Base-by-base conservation (phyloP, 164 flowering plant genomes). In the Magnolia changhungtana region DNA sequence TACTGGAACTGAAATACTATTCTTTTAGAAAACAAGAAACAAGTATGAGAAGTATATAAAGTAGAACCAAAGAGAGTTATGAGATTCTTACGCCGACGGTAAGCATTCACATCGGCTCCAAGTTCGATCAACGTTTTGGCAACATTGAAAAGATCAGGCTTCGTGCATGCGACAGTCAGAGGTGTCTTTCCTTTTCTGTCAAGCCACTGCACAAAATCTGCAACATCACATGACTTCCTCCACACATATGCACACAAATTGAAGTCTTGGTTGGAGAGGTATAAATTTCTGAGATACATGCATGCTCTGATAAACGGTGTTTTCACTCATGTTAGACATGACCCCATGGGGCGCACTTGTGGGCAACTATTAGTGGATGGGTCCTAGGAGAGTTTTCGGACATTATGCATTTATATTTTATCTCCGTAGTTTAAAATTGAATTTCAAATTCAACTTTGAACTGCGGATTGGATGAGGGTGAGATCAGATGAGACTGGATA, bases 111-210 rank as follows among this genome's bases (percentile, higher is more conserved):
- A 78, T 96, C 90, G 52, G 98, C 99, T 37, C 99, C 98, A 59
- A 96, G 83, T 81, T 92, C 97, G 10, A 96, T 86, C 83, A 96
- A 81, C 45, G 88, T 83, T 82, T 85, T 88, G 0, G 97, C 92
- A 58, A 90, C 96, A 83, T 82, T 74, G 55, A 80, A 77, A 50
- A 83, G 90, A 69, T 79, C 84, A 6, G 90, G 88, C 74, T 83
- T 88, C 90, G 89, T 81, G 77, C 92, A 94, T 6, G 98, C 97
- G 59, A 80, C 76, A 50, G 93, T 92, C 74, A 96, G 76, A 11
- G 99, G 92, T 5, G 99, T 96, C 79, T 91, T 96, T 68, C 97
- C 97, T 52, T 94, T 98, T 78, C 75, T 88, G 78, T 96, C 98
- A 49, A 85, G 74, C 98, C 97, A 92, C 99, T 96, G 91, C 87